These are phyloP conservation scores for Globisporangium carolinianum DNA, from an alignment of 352 stramenopile genomes.

Conservation along the genomic window DNA sequence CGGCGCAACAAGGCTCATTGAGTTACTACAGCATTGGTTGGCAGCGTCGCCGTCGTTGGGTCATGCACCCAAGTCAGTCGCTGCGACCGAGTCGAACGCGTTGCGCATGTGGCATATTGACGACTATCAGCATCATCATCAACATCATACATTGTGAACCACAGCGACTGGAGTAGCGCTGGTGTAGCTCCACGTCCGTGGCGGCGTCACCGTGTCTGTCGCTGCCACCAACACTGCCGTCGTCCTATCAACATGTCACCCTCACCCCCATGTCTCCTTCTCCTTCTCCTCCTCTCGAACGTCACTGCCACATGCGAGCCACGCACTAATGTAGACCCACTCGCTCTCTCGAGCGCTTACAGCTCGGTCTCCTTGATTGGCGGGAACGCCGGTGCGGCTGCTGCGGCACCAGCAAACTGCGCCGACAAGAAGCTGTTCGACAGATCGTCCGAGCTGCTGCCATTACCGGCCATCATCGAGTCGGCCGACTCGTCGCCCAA, in stretches of 20 bases:
- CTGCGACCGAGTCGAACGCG: no score
- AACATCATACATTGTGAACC: neutral
- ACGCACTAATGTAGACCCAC: no score
- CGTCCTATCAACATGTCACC: no score
- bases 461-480: conserved; percentile 3
- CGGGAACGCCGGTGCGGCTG: conserved; percentile 10
- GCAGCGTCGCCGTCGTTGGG: no score
- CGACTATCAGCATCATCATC: no score
- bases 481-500: conserved; percentile 69
- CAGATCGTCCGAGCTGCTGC: conserved; percentile 52
- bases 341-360: conserved; percentile 19
- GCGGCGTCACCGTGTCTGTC: no score
- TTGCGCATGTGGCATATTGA: no score
- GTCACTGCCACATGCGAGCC: neutral
- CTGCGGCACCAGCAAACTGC: conserved; percentile 22
- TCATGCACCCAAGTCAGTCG: no score
- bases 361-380: conserved; percentile 74
- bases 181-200: no score
- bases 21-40: neutral
- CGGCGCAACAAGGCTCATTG: conserved; percentile 46
- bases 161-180: no score
- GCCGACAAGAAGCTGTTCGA: conserved; percentile 41
- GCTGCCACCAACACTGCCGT: no score
- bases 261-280: neutral
- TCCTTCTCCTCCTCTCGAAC: neutral